phyloP scores from a whole-genome alignment of 1,284 basidiomycete species.

The Laetiporus sulphureus region DNA sequence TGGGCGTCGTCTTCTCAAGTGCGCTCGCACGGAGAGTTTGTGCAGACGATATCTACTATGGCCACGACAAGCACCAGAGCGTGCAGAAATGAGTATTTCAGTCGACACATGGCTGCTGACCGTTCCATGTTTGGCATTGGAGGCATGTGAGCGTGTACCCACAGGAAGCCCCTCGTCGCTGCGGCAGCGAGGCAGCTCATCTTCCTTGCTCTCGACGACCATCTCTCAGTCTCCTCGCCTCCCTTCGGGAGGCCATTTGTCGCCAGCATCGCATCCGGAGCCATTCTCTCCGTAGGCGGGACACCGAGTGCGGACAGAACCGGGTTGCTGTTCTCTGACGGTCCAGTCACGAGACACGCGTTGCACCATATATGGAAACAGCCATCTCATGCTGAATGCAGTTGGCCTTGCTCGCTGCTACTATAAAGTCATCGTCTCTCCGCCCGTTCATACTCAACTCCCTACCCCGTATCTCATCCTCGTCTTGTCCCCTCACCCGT shows the following conservation, averaged over 20 bases:
- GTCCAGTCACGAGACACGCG: constrained; percentile 16
- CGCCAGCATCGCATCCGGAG: background rate
- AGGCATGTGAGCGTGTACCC: too few relatives aligned
- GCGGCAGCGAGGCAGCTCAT: background rate
- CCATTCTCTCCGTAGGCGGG: constrained; percentile 8
- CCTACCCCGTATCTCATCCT: constrained; percentile 1
- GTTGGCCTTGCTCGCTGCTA: constrained; percentile 9
- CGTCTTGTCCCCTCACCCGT: background rate
- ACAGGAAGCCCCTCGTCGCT: too few relatives aligned
- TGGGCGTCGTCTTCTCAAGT: too few relatives aligned
- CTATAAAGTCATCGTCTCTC: constrained; percentile 17
- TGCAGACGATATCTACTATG: too few relatives aligned
- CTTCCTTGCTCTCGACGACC: constrained; percentile 3
- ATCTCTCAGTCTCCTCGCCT: background rate
- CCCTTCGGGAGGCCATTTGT: too few relatives aligned
- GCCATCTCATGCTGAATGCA: constrained; percentile 17
- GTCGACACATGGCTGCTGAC: too few relatives aligned
- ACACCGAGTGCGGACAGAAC: constrained; percentile 21
- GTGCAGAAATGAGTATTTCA: too few relatives aligned
- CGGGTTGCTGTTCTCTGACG: constrained; percentile 11
- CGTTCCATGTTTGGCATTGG: too few relatives aligned
- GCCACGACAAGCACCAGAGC: too few relatives aligned
- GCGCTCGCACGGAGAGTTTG: too few relatives aligned
- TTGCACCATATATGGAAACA: constrained; percentile 11
- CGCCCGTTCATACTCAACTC: constrained; percentile 11